These are phyloP conservation scores for Aspergillus kassunensis DNA, from an alignment of 495 filamentous ascomycete species.

Conservation along the genomic window DNA sequence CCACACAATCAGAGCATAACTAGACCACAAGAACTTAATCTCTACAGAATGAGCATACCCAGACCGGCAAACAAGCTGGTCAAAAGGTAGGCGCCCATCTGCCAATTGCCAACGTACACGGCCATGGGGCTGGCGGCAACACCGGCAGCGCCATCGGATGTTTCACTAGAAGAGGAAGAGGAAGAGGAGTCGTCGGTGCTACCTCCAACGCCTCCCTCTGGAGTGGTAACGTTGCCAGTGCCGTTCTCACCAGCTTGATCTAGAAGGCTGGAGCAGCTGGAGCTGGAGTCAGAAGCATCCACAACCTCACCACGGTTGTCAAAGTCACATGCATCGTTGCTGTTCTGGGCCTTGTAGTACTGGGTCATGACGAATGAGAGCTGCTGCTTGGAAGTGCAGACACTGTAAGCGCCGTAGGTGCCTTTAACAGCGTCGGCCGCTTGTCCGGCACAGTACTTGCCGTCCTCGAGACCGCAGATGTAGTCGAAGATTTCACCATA, in stretches of 20 bases:
- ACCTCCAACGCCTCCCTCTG: constrained; percentile 27
- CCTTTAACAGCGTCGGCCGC: constrained; percentile 62
- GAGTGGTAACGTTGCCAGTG: constrained; percentile 63
- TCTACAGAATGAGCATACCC: constrained; percentile 73
- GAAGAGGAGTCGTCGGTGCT: constrained; percentile 51
- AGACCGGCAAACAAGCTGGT: constrained; percentile 64
- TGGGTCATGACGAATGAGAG: constrained; percentile 77
- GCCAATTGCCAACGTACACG: constrained; percentile 60
- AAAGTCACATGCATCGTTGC: constrained; percentile 70
- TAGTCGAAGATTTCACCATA: constrained; percentile 66
- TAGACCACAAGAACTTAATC: background rate
- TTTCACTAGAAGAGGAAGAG: constrained; percentile 37
- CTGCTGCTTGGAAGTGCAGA: constrained; percentile 76
- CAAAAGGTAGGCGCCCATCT: constrained; percentile 63
- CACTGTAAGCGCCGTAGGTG: constrained; percentile 82
- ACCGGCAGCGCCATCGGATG: constrained; percentile 41
- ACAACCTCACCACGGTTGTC: constrained; percentile 55
- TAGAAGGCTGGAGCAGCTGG: constrained; percentile 51
- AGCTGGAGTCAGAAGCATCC: constrained; percentile 40
- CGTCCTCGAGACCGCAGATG: constrained; percentile 57
- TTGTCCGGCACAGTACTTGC: constrained; percentile 65
- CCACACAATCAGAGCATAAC: background rate
- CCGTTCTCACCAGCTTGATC: constrained; percentile 57
- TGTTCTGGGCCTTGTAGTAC: constrained; percentile 66
- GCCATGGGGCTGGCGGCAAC: constrained; percentile 45